Evolutionary conservation across 495 filamentous ascomycete genomes (phyloP).

Genomic region (Haplographium delicatum): DNA sequence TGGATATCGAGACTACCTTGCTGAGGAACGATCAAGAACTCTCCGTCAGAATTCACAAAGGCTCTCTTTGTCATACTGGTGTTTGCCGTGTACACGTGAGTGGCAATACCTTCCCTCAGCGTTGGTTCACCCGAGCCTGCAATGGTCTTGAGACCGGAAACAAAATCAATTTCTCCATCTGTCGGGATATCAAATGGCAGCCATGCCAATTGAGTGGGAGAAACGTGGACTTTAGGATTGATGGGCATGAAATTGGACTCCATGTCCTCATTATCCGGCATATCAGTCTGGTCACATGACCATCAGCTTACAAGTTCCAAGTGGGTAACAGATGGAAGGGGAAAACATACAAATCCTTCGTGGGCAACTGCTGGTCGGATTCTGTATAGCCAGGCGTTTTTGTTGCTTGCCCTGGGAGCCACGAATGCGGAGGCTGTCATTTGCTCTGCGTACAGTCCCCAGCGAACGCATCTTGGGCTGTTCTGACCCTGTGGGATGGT

Average conservation of each 20-base stretch:
- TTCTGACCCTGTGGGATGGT: slow-evolving; percentile 45
- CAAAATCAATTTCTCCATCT: slow-evolving; percentile 54
- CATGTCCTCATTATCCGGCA: slow-evolving; percentile 41
- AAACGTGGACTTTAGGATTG: slow-evolving; percentile 54
- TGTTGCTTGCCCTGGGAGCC: slow-evolving; percentile 61
- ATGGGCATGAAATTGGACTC: slow-evolving; percentile 36
- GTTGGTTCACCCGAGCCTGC: slow-evolving; percentile 65
- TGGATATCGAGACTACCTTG: slow-evolving; percentile 66
- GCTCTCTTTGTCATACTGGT: slow-evolving; percentile 60
- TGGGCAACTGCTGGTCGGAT: slow-evolving; percentile 62
- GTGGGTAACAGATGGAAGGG: not conserved
- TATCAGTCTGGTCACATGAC: slow-evolving; percentile 37
- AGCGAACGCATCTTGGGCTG: slow-evolving; percentile 64
- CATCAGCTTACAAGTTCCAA: not conserved
- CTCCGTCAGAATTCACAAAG: slow-evolving; percentile 67
- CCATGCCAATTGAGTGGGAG: slow-evolving; percentile 67
- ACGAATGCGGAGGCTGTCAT: slow-evolving; percentile 71
- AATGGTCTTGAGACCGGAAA: slow-evolving; percentile 56
- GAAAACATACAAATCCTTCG: slow-evolving; percentile 36
- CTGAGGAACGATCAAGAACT: slow-evolving; percentile 67
- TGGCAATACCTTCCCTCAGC: slow-evolving; percentile 60
- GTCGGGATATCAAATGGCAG: slow-evolving; percentile 60
- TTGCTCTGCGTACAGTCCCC: slow-evolving; percentile 68
- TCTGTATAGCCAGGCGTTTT: slow-evolving; percentile 69
- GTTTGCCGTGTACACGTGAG: slow-evolving; percentile 58